phyloP scores from a whole-genome alignment of 2,329 filamentous ascomycete genomes.

The Thielaviopsis musarum region DNA sequence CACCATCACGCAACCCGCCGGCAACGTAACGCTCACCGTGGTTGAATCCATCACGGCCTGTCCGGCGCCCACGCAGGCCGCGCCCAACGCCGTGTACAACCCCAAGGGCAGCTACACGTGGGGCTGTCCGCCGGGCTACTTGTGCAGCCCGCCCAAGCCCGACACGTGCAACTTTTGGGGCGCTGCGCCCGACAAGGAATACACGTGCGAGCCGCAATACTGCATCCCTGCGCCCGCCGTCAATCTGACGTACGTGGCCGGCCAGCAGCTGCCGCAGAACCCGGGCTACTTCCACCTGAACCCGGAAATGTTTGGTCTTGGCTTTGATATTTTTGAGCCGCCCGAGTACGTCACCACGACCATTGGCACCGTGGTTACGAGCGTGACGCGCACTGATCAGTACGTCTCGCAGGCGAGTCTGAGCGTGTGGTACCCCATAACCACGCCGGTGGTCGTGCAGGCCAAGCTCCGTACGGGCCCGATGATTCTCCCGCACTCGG shows the following conservation, averaged over 20 bases:
- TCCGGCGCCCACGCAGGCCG: slow-evolving; percentile 22
- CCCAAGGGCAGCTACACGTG: slow-evolving; percentile 29
- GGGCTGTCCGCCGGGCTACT: slow-evolving; percentile 35
- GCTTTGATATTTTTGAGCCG: slow-evolving; percentile 42
- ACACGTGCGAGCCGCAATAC: slow-evolving; percentile 27
- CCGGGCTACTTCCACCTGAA: slow-evolving; percentile 49
- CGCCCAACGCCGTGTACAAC: slow-evolving; percentile 17
- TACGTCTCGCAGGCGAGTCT: slow-evolving; percentile 35
- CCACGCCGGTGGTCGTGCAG: slow-evolving; percentile 10
- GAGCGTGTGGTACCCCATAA: slow-evolving; percentile 22
- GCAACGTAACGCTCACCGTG: slow-evolving; percentile 15
- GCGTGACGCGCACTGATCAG: slow-evolving; percentile 36
- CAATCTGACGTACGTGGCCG: slow-evolving; percentile 11
- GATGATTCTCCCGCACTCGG: neutral
- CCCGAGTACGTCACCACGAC: slow-evolving; percentile 23
- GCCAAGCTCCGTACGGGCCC: neutral
- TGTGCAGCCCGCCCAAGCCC: slow-evolving; percentile 36
- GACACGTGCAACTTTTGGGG: slow-evolving; percentile 34
- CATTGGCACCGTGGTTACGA: slow-evolving; percentile 20
- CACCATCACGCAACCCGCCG: slow-evolving; percentile 12
- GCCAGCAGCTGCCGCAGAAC: slow-evolving; percentile 14
- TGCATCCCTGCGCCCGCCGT: slow-evolving; percentile 28
- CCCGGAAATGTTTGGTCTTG: slow-evolving; percentile 42
- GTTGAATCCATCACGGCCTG: slow-evolving; percentile 17
- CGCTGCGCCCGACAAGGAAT: slow-evolving; percentile 27